These are phyloP conservation scores for Ophidiomyces ophidiicola DNA, from an alignment of 2,329 filamentous ascomycete genomes.

Conservation along the genomic window DNA sequence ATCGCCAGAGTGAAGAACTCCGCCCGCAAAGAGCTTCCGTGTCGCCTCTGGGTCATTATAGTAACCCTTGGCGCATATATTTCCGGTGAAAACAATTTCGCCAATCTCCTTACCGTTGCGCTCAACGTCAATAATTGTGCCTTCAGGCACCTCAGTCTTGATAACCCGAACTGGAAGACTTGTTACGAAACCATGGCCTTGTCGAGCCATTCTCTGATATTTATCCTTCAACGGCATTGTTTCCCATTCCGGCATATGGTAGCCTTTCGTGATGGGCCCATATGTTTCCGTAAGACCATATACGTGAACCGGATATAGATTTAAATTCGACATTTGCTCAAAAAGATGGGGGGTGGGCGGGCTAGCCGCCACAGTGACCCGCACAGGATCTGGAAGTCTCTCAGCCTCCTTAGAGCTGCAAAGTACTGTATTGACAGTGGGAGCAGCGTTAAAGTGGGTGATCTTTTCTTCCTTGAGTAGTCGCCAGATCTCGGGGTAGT, in stretches of 20 bases:
- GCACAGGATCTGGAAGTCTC: slow-evolving; percentile 55
- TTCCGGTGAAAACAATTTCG: slow-evolving; percentile 76
- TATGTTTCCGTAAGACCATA: slow-evolving; percentile 87
- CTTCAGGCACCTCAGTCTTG: slow-evolving; percentile 60
- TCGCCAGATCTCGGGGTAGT: slow-evolving; percentile 86
- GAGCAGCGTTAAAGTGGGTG: slow-evolving; percentile 91
- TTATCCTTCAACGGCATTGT: slow-evolving; percentile 58
- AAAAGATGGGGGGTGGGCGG: slow-evolving; percentile 85
- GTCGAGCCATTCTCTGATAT: slow-evolving; percentile 80
- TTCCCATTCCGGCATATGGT: slow-evolving; percentile 79
- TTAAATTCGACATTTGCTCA: slow-evolving; percentile 78
- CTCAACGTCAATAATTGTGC: slow-evolving; percentile 53
- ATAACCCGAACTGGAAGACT: slow-evolving; percentile 70
- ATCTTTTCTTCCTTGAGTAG: slow-evolving; percentile 74
- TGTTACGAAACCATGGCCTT: slow-evolving; percentile 83
- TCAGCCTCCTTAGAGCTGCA: slow-evolving; percentile 68
- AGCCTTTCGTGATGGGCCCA: slow-evolving; percentile 89
- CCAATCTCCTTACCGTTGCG: slow-evolving; percentile 64
- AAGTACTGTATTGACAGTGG: slow-evolving; percentile 88
- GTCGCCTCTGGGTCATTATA: slow-evolving; percentile 83
- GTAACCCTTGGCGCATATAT: slow-evolving; percentile 85
- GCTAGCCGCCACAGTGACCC: slow-evolving; percentile 83
- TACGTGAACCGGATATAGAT: slow-evolving; percentile 81
- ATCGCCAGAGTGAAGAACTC: slow-evolving; percentile 79
- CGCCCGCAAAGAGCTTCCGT: slow-evolving; percentile 72